phyloP scores from a whole-genome alignment of 148 eudicot genomes.

The Diospyros lotus region DNA sequence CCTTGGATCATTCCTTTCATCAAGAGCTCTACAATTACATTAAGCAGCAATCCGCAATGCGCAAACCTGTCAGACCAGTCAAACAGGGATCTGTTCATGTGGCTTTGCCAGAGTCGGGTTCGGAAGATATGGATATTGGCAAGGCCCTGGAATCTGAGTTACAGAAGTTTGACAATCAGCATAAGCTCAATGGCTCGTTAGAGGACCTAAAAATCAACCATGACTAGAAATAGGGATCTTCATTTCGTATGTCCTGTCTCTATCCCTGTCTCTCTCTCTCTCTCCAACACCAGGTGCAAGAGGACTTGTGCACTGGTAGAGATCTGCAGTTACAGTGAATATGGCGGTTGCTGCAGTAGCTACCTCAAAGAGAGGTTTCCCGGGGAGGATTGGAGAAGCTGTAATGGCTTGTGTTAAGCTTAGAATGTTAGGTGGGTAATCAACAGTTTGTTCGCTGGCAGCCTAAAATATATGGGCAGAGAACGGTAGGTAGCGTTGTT shows the following conservation, averaged over 20 bases:
- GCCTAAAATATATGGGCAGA: too few species aligned
- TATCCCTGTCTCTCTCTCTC: too few species aligned
- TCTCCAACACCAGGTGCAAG: neutral
- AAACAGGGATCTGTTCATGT: conserved; percentile 58
- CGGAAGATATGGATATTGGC: conserved; percentile 36
- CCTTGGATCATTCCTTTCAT: conserved; percentile 49
- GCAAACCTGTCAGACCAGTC: conserved; percentile 21
- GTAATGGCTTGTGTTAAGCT: too few species aligned
- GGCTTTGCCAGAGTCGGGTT: conserved; percentile 31
- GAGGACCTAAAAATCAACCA: conserved; percentile 23
- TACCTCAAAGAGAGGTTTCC: neutral
- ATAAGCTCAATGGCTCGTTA: conserved; percentile 25
- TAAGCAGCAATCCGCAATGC: conserved; percentile 32
- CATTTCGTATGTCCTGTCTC: neutral
- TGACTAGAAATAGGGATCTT: conserved; percentile 7
- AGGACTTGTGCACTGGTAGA: neutral
- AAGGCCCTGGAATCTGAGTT: conserved; percentile 40
- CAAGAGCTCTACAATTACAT: conserved; percentile 49
- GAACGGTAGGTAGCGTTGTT: too few species aligned
- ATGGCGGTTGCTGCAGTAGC: neutral
- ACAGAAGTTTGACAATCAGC: conserved; percentile 28
- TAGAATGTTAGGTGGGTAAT: too few species aligned
- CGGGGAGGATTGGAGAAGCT: too few species aligned
- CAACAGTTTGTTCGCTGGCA: too few species aligned
- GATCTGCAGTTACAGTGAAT: neutral